Percentiles rank a stretch among this genome's conserved stretches.
Conservation (phyloP, 2,329 filamentous ascomycete genomes). For the Ascochyta clinopodiicola region DNA sequence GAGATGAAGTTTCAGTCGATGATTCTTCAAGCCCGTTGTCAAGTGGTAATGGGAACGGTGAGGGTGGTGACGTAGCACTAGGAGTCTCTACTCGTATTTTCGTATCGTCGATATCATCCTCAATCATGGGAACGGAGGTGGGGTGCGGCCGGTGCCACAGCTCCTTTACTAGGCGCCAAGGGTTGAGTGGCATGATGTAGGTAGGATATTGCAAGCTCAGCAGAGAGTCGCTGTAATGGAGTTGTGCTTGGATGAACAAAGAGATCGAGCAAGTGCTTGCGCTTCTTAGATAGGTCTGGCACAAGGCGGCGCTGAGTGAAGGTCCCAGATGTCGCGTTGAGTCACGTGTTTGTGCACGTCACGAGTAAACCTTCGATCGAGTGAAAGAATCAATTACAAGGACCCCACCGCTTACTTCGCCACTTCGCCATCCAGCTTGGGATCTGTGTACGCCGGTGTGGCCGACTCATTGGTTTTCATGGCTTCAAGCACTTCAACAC, state of each 20-base stretch:
- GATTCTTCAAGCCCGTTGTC: background rate
- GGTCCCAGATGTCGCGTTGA: background rate
- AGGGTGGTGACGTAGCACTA: too few relatives aligned
- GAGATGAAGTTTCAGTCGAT: too few relatives aligned
- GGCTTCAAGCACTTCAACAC: slow-evolving; percentile 52
- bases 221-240: background rate
- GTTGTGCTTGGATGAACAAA: background rate
- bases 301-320: background rate
- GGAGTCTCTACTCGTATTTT: too few relatives aligned
- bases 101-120: too few relatives aligned
- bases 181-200: background rate
- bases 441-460: slow-evolving; percentile 65
- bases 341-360: background rate
- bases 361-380: too few relatives aligned
- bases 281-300: background rate
- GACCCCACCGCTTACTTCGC: background rate
- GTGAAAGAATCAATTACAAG: background rate
- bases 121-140: background rate
- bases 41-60: too few relatives aligned
- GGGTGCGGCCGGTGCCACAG: background rate
- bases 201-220: background rate
- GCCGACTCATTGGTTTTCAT: slow-evolving; percentile 31
- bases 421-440: slow-evolving; percentile 1
- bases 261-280: background rate
- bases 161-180: background rate